Base-by-base conservation (phyloP, 345 rosid genomes). In the Viola odorata region DNA sequence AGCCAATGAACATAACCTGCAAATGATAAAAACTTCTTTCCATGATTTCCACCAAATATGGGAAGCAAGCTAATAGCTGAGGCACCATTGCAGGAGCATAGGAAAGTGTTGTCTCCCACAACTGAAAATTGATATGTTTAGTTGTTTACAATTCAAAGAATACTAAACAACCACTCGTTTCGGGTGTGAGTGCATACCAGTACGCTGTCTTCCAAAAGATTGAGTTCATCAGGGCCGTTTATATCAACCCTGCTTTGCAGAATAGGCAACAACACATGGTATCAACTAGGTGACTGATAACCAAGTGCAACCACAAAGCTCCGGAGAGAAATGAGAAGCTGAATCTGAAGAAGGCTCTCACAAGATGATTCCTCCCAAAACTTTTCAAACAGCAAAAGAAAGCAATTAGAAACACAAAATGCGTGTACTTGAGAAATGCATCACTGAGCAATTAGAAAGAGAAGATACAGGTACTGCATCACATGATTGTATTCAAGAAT, bases 351-450 rank as follows among this genome's bases (percentile, higher is more conserved):
- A 77, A 94, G 99, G 75, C 95, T 89, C 81, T 94, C 97, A 55
- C 96, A 89, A 61, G 92, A 79, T 71, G 96, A 86, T 75, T 88
- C 97, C 82, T 90, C 97, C 99, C 99, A 94, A 41, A 86, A 82
- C 99, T 90, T 75, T 57, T 64, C 71, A 75, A 41, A 44, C 13
- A 69, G n/a, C 49, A 64, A 56, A 50, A 60, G 5, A 45, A 37
- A 40, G 32, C 37, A 40, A 59, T 37, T 12, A 52, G 13, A 41
- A 50, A 40, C n/a, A 7, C 62, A 8, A 37, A 37, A 8, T n/a
- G 8, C 40, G 3, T 7, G 14, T 61, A 45, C 13, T 42, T 50
- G 38, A 8, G n/a, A 56, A 54, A 12, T 58, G 1, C 32, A 23
- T 23, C 32, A 23, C 32, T 23, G 2, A 23, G 32, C 32, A 23